A percentile compares a stretch with the other conserved stretches of the same genome.
Conservation (phyloP, 176 grass and related monocot species). For the Zoysia pacifica region DNA sequence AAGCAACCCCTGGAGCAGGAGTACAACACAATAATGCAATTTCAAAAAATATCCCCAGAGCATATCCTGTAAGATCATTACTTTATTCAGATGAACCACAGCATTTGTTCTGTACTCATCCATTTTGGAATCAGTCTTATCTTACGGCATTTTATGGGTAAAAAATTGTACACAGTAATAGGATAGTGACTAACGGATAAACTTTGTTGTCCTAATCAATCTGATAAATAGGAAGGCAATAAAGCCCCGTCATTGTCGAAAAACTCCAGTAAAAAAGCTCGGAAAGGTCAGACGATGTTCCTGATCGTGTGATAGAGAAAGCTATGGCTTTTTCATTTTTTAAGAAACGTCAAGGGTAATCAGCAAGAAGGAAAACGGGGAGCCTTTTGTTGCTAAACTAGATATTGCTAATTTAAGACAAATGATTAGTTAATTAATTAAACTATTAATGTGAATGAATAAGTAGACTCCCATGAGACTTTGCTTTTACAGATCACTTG, state of each 20-base stretch:
- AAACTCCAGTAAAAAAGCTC: slow-evolving; percentile 21
- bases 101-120: slow-evolving; percentile 1
- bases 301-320: slow-evolving; percentile 38
- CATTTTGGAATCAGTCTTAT: slow-evolving; percentile 30
- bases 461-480: not conserved
- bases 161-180: slow-evolving; percentile 10
- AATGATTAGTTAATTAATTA: slow-evolving; percentile 27
- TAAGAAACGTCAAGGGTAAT: not conserved
- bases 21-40: slow-evolving; percentile 53
- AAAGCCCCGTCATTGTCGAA: slow-evolving; percentile 6
- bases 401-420: slow-evolving; percentile 44
- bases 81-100: slow-evolving; percentile 25
- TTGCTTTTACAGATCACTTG: not conserved
- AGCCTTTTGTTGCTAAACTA: slow-evolving; percentile 31
- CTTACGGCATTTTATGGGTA: not conserved
- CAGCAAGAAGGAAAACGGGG: not conserved
- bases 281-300: slow-evolving; percentile 25
- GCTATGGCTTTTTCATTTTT: slow-evolving; percentile 18
- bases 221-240: not conserved
- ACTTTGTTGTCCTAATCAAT: slow-evolving; percentile 36
- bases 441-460: slow-evolving; percentile 11
- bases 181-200: slow-evolving; percentile 47
- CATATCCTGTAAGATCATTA: slow-evolving; percentile 33
- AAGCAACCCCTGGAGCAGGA: slow-evolving; percentile 44
- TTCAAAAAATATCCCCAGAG: slow-evolving; percentile 31